Percentiles rank a stretch among this genome's conserved stretches.
Evolutionary conservation across 1,139 yeast genomes (phyloP).

Genomic region (Starmera stellimalicola): DNA sequence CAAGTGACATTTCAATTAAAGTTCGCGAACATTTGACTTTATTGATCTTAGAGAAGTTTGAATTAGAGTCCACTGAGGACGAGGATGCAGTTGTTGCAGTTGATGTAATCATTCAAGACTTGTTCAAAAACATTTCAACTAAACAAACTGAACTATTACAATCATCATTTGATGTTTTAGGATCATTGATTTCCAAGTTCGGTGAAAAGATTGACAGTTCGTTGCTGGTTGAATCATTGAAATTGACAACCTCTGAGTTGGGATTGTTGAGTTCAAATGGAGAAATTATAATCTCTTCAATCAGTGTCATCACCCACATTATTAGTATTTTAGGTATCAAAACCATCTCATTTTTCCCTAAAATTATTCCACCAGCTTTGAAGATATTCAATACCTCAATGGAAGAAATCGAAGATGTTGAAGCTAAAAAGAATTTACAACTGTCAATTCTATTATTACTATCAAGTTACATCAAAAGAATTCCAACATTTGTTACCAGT

Average conservation of each 20-base stretch:
- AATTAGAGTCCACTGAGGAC: constrained; percentile 45
- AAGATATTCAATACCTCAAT: constrained; percentile 40
- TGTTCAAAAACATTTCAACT: constrained; percentile 34
- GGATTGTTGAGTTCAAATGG: constrained; percentile 41
- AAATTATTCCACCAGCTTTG: constrained; percentile 69
- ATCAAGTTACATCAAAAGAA: constrained; percentile 68
- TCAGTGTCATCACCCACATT: constrained; percentile 62
- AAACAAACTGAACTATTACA: constrained; percentile 46
- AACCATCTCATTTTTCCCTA: constrained; percentile 76
- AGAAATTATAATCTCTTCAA: constrained; percentile 67
- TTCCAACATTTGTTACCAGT: constrained; percentile 79
- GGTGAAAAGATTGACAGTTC: constrained; percentile 42
- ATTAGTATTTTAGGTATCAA: constrained; percentile 76
- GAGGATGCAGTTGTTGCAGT: constrained; percentile 35
- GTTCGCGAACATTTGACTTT: constrained; percentile 45
- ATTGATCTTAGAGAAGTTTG: constrained; percentile 63
- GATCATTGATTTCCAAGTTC: constrained; percentile 54
- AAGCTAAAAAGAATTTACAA: constrained; percentile 34
- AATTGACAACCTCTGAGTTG: constrained; percentile 39
- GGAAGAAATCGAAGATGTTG: constrained; percentile 22
- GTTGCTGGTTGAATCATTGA: constrained; percentile 39
- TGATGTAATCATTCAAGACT: constrained; percentile 36
- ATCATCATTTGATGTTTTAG: constrained; percentile 61
- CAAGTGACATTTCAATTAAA: constrained; percentile 21
- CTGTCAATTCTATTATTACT: constrained; percentile 62